Evolutionary conservation across 176 grass and related monocot species (phyloP).

Genomic region (Canna indica): DNA sequence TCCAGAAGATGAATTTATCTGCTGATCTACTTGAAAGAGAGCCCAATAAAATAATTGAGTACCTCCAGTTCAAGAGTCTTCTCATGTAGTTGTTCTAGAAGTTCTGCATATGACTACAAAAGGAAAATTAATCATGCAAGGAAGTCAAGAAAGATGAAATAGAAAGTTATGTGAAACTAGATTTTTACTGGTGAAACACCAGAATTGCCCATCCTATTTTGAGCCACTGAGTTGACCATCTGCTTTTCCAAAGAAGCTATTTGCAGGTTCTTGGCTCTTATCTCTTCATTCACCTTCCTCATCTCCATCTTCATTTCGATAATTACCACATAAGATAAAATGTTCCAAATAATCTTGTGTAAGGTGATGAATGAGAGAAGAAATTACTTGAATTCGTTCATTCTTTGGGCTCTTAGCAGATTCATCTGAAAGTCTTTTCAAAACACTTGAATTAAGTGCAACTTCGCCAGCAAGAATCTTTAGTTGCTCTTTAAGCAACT

Average conservation of each 20-base stretch:
- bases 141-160: conserved; percentile 15
- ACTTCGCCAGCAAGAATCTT: conserved; percentile 97
- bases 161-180: conserved; percentile 24
- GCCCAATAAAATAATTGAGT: conserved; percentile 5
- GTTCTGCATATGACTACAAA: conserved; percentile 71
- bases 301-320: conserved; percentile 69
- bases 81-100: conserved; percentile 87
- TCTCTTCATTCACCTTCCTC: conserved; percentile 75
- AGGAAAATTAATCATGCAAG: conserved; percentile 20
- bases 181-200: conserved; percentile 57
- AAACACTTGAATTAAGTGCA: conserved; percentile 77
- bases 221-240: conserved; percentile 53
- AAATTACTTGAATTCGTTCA: conserved; percentile 75
- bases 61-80: conserved; percentile 98
- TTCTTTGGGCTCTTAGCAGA: conserved; percentile 56
- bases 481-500: conserved; percentile 86
- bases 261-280: conserved; percentile 67
- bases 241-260: conserved; percentile 83
- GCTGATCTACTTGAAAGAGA: background rate
- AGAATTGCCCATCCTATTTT: conserved; percentile 51
- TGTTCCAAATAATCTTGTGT: background rate
- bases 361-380: conserved; percentile 7
- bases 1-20: background rate
- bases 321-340: background rate
- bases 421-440: conserved; percentile 76